Conservation (phyloP, 1,284 basidiomycete species). For the Jaminaea rosea region DNA sequence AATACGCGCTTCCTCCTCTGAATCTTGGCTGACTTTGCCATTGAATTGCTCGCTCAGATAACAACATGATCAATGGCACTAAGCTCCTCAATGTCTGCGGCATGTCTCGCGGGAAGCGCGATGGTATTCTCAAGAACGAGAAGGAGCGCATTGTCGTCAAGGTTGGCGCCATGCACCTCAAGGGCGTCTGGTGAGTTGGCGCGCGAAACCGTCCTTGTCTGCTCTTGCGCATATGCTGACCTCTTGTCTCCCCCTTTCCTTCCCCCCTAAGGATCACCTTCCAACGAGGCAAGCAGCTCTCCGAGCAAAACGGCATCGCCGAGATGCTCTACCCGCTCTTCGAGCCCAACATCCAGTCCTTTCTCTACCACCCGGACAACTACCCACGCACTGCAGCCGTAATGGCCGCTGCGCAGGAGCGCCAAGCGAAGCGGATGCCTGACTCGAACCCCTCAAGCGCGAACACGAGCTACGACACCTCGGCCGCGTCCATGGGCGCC, state of each 20-base stretch:
- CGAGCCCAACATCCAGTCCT: constrained; percentile 46
- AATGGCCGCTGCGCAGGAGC: constrained; percentile 45
- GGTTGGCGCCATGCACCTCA: constrained; percentile 46
- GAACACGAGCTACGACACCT: not conserved
- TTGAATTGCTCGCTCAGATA: constrained; percentile 22
- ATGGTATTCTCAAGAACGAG: constrained; percentile 46
- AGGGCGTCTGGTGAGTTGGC: constrained; percentile 40
- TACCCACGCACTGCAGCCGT: constrained; percentile 44
- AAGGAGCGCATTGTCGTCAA: constrained; percentile 47
- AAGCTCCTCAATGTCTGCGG: constrained; percentile 46
- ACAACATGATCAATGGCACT: constrained; percentile 48
- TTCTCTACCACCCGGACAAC: constrained; percentile 46
- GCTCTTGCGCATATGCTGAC: not conserved
- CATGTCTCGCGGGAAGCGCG: constrained; percentile 47
- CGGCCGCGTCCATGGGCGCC: not conserved
- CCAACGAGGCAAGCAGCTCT: constrained; percentile 41
- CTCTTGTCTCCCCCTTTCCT: not conserved
- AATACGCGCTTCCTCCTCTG: no score
- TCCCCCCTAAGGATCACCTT: constrained; percentile 31
- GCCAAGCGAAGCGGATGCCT: constrained; percentile 26
- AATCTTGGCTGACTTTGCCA: no score
- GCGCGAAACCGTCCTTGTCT: not conserved
- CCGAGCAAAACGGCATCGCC: constrained; percentile 43
- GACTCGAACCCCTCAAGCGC: not conserved
- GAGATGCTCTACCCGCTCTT: constrained; percentile 46